Percentiles rank a stretch among this genome's conserved stretches.
These are phyloP conservation scores for Kwoniella pini DNA, from an alignment of 768 basidiomycete genomes.

Conservation along the genomic window DNA sequence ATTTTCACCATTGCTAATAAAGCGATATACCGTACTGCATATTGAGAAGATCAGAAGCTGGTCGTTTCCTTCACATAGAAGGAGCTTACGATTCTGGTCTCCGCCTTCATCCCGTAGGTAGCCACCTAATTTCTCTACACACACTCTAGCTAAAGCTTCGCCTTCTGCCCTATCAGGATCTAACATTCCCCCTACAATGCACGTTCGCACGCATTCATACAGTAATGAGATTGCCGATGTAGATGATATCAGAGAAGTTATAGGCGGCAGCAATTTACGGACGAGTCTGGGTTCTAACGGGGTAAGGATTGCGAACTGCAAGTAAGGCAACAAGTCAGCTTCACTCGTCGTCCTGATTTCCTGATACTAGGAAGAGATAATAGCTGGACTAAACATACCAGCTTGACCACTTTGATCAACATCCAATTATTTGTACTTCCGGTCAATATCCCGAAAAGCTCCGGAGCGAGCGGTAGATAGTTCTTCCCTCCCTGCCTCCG, in stretches of 20 bases:
- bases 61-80: no score
- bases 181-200: slow-evolving; percentile 95
- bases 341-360: no score
- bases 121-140: slow-evolving; percentile 87
- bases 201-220: slow-evolving; percentile 98
- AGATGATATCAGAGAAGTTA: slow-evolving; percentile 91
- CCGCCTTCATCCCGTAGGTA: slow-evolving; percentile 76
- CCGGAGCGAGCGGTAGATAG: slow-evolving; percentile 84
- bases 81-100: slow-evolving; percentile 87
- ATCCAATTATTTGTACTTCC: slow-evolving; percentile 99
- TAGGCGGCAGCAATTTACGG: slow-evolving; percentile 88
- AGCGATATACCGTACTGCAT: slow-evolving; percentile 91
- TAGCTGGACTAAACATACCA: slow-evolving; percentile 72
- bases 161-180: slow-evolving; percentile 64
- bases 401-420: slow-evolving; percentile 97
- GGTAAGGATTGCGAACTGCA: slow-evolving; percentile 88
- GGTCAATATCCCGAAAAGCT: slow-evolving; percentile 87
- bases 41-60: not conserved
- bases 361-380: no score
- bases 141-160: slow-evolving; percentile 75
- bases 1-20: slow-evolving; percentile 94
- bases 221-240: slow-evolving; percentile 92
- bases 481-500: slow-evolving; percentile 70
- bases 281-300: slow-evolving; percentile 91
- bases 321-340: no score